Evolutionary conservation across 306 rosid genomes (phyloP).

Genomic region (Gastrolobium villosum): DNA sequence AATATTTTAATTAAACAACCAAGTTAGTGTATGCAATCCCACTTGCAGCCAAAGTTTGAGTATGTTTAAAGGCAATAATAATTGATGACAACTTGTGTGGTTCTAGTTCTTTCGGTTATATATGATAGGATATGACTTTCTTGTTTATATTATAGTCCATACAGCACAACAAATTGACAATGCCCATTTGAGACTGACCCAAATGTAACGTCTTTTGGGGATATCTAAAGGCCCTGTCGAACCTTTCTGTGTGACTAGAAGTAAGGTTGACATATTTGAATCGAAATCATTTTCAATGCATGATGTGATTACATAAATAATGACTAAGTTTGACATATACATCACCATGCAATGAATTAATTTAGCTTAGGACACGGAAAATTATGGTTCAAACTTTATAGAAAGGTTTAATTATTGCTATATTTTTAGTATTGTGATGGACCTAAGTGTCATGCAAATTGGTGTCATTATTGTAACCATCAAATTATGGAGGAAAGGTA

Average conservation of each 20-base stretch:
- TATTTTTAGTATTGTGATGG: slow-evolving; percentile 40
- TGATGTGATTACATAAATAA: slow-evolving; percentile 39
- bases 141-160: slow-evolving; percentile 40
- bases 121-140: slow-evolving; percentile 44
- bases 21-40: slow-evolving; percentile 27
- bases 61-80: slow-evolving; percentile 48
- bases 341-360: slow-evolving; percentile 41
- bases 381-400: background rate
- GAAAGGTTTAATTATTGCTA: slow-evolving; percentile 47
- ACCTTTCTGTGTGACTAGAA: slow-evolving; percentile 24
- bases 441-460: slow-evolving; percentile 42
- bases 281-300: slow-evolving; percentile 43
- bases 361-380: slow-evolving; percentile 32
- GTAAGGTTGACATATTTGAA: slow-evolving; percentile 55
- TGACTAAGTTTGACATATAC: slow-evolving; percentile 24
- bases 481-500: slow-evolving; percentile 38
- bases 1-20: background rate
- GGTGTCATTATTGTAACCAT: slow-evolving; percentile 53
- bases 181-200: slow-evolving; percentile 6
- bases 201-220: background rate
- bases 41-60: slow-evolving; percentile 43
- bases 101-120: slow-evolving; percentile 46
- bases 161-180: slow-evolving; percentile 28
- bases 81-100: slow-evolving; percentile 59
- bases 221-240: slow-evolving; percentile 34